A percentile compares a stretch with the other conserved stretches of the same genome.
Conservation (phyloP, 345 rosid species). For the Gynandropsis gynandra region DNA sequence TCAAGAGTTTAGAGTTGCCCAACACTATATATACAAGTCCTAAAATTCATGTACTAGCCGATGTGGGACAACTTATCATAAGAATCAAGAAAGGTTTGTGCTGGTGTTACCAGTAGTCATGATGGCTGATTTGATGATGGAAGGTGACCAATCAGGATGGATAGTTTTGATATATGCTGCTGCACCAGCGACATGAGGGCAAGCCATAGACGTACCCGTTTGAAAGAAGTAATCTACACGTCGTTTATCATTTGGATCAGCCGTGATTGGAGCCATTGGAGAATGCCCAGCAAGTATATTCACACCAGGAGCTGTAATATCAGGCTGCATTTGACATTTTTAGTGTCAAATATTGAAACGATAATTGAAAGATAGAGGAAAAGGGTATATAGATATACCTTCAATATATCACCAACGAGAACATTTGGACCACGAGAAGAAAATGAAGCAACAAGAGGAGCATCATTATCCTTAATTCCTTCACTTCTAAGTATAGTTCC, state of each 20-base stretch:
- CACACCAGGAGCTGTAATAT: conserved; percentile 38
- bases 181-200: conserved; percentile 62
- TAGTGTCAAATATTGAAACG: too few species aligned
- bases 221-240: conserved; percentile 23
- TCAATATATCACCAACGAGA: conserved; percentile 38
- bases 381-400: conserved; percentile 19
- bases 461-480: conserved; percentile 19
- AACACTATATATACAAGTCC: too few species aligned
- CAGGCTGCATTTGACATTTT: conserved; percentile 27
- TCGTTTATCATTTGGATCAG: neutral
- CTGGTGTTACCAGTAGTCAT: conserved; percentile 56
- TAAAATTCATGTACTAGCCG: too few species aligned
- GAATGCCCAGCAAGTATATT: conserved; percentile 38
- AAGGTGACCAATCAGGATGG: conserved; percentile 38
- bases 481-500: conserved; percentile 32
- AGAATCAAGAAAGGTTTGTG: neutral
- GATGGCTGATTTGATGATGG: conserved; percentile 64
- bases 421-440: conserved; percentile 45
- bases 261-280: conserved; percentile 14
- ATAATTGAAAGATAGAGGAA: too few species aligned
- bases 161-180: conserved; percentile 40
- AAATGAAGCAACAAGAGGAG: conserved; percentile 38
- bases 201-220: conserved; percentile 69
- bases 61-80: too few species aligned
- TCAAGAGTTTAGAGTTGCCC: too few species aligned